A percentile compares a stretch with the other conserved stretches of the same genome.
Conservation (phyloP, 2,329 filamentous ascomycete genomes). For the Hypoxylon sp. region DNA sequence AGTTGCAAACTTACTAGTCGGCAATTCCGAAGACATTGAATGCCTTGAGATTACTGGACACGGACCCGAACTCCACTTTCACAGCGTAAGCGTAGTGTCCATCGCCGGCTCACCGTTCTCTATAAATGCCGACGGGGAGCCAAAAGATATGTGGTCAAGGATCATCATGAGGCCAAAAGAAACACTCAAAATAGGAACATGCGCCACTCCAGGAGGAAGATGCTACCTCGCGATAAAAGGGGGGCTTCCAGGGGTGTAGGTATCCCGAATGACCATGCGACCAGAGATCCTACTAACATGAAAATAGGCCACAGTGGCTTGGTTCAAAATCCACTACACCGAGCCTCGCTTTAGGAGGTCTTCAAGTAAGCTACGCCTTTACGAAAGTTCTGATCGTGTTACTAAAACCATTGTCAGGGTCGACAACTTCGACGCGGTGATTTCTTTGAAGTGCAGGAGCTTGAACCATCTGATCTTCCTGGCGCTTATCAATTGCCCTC, state of each 20-base stretch:
- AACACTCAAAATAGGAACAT: constrained; percentile 37
- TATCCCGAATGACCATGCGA: constrained; percentile 55
- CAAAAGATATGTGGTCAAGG: constrained; percentile 45
- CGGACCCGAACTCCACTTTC: constrained; percentile 57
- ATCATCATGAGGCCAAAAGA: constrained; percentile 50
- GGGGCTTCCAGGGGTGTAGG: constrained; percentile 55
- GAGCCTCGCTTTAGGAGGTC: constrained; percentile 38
- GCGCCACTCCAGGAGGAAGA: constrained; percentile 52
- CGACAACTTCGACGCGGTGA: constrained; percentile 37
- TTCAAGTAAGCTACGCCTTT: constrained; percentile 36
- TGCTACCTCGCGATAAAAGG: constrained; percentile 57
- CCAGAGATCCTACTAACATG: constrained; percentile 49
- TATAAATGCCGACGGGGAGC: constrained; percentile 49
- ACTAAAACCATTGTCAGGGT: constrained; percentile 33
- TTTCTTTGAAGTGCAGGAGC: constrained; percentile 39
- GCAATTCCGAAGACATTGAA: constrained; percentile 51
- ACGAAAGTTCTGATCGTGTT: background rate
- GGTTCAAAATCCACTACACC: constrained; percentile 46
- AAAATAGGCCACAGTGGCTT: constrained; percentile 37
- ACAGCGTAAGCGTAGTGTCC: constrained; percentile 54
- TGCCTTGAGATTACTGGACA: constrained; percentile 56
- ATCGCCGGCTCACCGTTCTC: constrained; percentile 53
- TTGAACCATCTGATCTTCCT: constrained; percentile 24
- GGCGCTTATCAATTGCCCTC: constrained; percentile 32
- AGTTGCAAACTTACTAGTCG: constrained; percentile 57